phyloP scores from a whole-genome alignment of 345 rosid species.

The Orychophragmus violaceus region DNA sequence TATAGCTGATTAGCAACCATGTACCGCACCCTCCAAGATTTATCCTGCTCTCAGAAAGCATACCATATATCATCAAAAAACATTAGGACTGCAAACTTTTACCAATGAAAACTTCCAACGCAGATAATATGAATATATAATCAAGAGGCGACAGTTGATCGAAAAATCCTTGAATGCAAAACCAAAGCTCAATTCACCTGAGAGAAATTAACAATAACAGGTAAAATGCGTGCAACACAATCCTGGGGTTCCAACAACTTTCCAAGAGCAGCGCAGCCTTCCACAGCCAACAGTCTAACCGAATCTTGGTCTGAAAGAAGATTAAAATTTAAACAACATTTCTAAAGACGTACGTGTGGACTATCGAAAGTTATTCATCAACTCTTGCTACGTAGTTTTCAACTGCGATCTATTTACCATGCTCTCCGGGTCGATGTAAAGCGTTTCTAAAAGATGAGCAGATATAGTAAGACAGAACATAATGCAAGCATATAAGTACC shows the following conservation, averaged over 20 bases:
- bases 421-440: not conserved
- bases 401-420: not conserved
- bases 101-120: not conserved
- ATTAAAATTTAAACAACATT: not conserved
- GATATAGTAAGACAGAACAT: not conserved
- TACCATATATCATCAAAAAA: not conserved
- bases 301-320: slow-evolving; percentile 67
- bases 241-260: slow-evolving; percentile 71
- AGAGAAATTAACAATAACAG: slow-evolving; percentile 66
- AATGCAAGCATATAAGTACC: slow-evolving; percentile 35
- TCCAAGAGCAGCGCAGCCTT: slow-evolving; percentile 75
- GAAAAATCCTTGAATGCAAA: not conserved
- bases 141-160: not conserved
- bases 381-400: not conserved
- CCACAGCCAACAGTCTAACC: slow-evolving; percentile 69
- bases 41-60: slow-evolving; percentile 50
- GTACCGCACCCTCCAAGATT: slow-evolving; percentile 98
- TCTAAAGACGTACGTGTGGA: not conserved
- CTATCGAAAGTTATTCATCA: not conserved
- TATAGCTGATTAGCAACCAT: slow-evolving; percentile 97
- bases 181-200: slow-evolving; percentile 41
- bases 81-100: not conserved
- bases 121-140: not conserved
- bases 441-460: not conserved
- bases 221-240: slow-evolving; percentile 67